These are phyloP conservation scores for Flaveria brownii DNA, from an alignment of 129 eudicot species.

Conservation along the genomic window DNA sequence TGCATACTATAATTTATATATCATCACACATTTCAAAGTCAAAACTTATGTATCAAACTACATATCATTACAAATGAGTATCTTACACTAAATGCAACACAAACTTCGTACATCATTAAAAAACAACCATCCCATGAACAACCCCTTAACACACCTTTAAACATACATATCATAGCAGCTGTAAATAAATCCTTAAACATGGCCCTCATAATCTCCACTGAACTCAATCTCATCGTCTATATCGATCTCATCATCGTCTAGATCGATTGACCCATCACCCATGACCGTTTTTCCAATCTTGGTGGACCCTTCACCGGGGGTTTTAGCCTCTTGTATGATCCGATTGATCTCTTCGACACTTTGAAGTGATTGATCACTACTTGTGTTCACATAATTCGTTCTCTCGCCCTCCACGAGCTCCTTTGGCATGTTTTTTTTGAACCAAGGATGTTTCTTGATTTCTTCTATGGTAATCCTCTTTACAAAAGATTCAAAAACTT, in stretches of 20 bases:
- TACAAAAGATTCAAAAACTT: slow-evolving; percentile 19
- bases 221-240: slow-evolving; percentile 56
- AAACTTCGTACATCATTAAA: slow-evolving; percentile 2
- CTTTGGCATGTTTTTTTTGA: slow-evolving; percentile 54
- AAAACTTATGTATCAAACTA: neutral
- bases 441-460: slow-evolving; percentile 75
- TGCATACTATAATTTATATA: too few species aligned
- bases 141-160: slow-evolving; percentile 24
- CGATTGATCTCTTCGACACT: slow-evolving; percentile 67
- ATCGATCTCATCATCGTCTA: slow-evolving; percentile 45
- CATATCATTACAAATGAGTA: slow-evolving; percentile 14
- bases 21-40: too few species aligned
- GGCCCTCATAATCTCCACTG: slow-evolving; percentile 47
- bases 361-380: slow-evolving; percentile 39
- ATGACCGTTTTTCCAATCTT: slow-evolving; percentile 20
- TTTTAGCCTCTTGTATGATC: slow-evolving; percentile 73
- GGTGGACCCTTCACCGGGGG: slow-evolving; percentile 46
- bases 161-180: neutral
- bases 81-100: slow-evolving; percentile 24
- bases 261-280: slow-evolving; percentile 48
- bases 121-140: neutral
- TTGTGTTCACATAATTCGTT: slow-evolving; percentile 40
- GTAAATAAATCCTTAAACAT: slow-evolving; percentile 30
- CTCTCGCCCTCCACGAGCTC: slow-evolving; percentile 60
- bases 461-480: slow-evolving; percentile 69